These are phyloP conservation scores for Rosa lucieae DNA, from an alignment of 306 rosid genomes.

Conservation along the genomic window DNA sequence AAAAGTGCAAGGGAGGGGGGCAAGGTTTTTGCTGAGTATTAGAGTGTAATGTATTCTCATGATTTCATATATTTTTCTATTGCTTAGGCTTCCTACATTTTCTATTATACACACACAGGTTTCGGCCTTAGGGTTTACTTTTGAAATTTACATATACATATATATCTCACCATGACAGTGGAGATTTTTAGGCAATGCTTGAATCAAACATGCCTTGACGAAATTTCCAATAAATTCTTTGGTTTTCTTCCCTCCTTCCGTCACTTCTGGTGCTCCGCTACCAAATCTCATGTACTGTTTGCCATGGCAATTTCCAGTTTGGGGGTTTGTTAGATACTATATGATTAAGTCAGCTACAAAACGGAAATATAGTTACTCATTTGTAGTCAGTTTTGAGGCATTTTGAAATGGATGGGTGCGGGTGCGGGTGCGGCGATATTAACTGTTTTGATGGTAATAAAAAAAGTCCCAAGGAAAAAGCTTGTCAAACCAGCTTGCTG, in stretches of 20 bases:
- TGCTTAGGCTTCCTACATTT: background rate
- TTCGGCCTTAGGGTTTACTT: background rate
- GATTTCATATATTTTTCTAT: background rate
- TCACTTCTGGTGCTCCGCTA: background rate
- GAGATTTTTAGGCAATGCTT: background rate
- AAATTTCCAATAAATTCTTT: background rate
- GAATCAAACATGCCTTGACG: background rate
- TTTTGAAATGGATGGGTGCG: background rate
- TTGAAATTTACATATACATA: background rate
- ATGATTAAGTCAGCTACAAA: background rate
- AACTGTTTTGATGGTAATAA: background rate
- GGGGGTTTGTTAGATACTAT: background rate
- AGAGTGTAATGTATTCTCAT: background rate
- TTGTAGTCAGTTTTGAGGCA: background rate
- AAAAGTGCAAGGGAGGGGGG: no score
- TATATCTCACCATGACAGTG: background rate
- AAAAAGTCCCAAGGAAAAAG: background rate
- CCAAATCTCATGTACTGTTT: background rate
- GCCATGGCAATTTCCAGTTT: background rate
- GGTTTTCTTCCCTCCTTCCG: background rate
- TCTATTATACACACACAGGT: background rate
- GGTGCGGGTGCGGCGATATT: background rate
- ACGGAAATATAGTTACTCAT: background rate
- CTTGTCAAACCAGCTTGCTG: background rate
- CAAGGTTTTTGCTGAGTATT: slow-evolving; percentile 14